Conservation (phyloP, 1,284 basidiomycete genomes). For the Leccinum pachyderme region DNA sequence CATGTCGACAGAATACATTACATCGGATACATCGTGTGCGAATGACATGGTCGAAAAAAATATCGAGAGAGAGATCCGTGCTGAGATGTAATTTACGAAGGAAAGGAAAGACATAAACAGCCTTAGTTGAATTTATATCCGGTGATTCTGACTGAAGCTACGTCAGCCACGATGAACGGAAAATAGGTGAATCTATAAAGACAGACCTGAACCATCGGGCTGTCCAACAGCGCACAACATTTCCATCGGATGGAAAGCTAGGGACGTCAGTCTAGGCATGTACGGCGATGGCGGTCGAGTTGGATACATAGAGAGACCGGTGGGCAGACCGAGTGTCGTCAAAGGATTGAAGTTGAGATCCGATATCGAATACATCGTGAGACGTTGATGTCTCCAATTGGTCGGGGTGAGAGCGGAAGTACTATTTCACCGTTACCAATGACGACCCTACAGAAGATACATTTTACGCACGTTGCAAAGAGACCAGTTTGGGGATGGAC, state of each 20-base stretch:
- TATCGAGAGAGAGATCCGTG: slow-evolving; percentile 4
- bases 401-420: slow-evolving; percentile 59
- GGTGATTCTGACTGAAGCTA: slow-evolving; percentile 40
- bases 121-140: slow-evolving; percentile 40
- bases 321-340: slow-evolving; percentile 51
- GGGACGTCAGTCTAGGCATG: slow-evolving; percentile 60
- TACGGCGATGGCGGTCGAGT: slow-evolving; percentile 55
- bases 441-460: not conserved
- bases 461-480: slow-evolving; percentile 75
- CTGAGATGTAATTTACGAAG: slow-evolving; percentile 11
- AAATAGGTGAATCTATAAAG: slow-evolving; percentile 1
- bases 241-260: slow-evolving; percentile 77
- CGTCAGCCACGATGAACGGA: slow-evolving; percentile 8
- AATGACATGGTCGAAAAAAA: slow-evolving; percentile 8
- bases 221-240: slow-evolving; percentile 76
- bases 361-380: slow-evolving; percentile 55
- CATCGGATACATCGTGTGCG: slow-evolving; percentile 17
- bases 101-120: not conserved
- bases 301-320: slow-evolving; percentile 52
- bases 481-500: slow-evolving; percentile 85
- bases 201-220: slow-evolving; percentile 69
- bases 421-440: slow-evolving; percentile 36
- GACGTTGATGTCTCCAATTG: slow-evolving; percentile 63
- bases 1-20: slow-evolving; percentile 4
- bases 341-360: slow-evolving; percentile 35